A percentile compares a stretch with the other conserved stretches of the same genome.
phyloP scores from a whole-genome alignment of 2,329 filamentous ascomycete species.

The Basipetospora chlamydospora region DNA sequence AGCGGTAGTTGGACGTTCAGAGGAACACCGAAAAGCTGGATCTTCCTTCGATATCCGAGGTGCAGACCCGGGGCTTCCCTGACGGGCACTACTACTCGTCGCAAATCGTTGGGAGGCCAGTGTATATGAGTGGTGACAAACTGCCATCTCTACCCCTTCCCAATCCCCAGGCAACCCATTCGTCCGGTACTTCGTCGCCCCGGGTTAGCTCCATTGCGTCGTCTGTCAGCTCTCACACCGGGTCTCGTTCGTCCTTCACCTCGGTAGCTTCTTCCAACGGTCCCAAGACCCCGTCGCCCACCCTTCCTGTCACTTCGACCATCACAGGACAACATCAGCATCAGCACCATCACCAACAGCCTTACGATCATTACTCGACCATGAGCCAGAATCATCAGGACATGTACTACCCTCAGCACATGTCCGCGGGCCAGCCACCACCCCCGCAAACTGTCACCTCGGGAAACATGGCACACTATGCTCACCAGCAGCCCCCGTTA shows the following conservation, averaged over 20 bases:
- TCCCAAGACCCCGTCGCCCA: constrained; percentile 66
- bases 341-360: constrained; percentile 27
- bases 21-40: constrained; percentile 76
- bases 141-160: constrained; percentile 57
- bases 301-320: constrained; percentile 36
- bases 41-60: constrained; percentile 74
- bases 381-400: constrained; percentile 77
- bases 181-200: constrained; percentile 59
- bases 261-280: constrained; percentile 43
- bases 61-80: constrained; percentile 63
- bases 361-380: constrained; percentile 31
- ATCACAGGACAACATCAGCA: constrained; percentile 23
- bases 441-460: constrained; percentile 66
- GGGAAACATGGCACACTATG: constrained; percentile 58
- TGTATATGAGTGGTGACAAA: constrained; percentile 55
- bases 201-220: constrained; percentile 55
- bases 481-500: constrained; percentile 62
- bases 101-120: constrained; percentile 18
- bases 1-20: constrained; percentile 1
- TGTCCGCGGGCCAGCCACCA: constrained; percentile 63
- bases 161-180: constrained; percentile 53
- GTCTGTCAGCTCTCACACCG: constrained; percentile 33
- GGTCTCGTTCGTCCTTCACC: constrained; percentile 39
- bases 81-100: constrained; percentile 46
- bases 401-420: constrained; percentile 73